Evolutionary conservation across 768 basidiomycete genomes (phyloP), one percentile per base, ranked within the genome.

Genomic region (Guyanaporus albipodus): DNA sequence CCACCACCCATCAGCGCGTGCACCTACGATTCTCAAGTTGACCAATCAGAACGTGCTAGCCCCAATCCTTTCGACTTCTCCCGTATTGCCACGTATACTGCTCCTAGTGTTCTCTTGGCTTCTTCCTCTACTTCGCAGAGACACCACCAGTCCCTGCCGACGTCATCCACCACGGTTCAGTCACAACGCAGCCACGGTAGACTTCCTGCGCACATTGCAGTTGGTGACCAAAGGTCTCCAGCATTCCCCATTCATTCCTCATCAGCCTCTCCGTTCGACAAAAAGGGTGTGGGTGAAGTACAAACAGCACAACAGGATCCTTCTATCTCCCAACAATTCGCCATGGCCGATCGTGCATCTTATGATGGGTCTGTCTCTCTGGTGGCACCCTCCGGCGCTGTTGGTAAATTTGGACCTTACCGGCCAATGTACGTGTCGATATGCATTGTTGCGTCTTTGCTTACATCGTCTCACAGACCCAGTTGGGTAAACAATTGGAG

Each of bases 21-120:
- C 39, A 21, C 33, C 26, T 52, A 50, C 27, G 39, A 47, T 14
- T 7, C 57, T 38, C 54, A 40, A 14, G n/a, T 42, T 7, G 52
- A 55, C 19, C 46, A 54, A 7, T 41, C 53, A 12, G 47, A 47
- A 8, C 26, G 22, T n/a, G n/a, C n/a, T 15, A 49, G 46, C 27
- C 52, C 56, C 35, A 55, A 62, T 29, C 67, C 59, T 12, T 64
- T 58, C 15, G 64, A 66, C 23, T 44, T 57, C 29, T 31, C 64
- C 23, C 63, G 66, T 26, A 43, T 45, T 18, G 66, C 66, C 4
- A 60, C 49, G 46, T 59, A 51, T 38, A 57, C 66, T 27, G 54
- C 60, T 27, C 61, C 66, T 7, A 50, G 50, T 15, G 51, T 49
- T 29, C 55, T 59, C 31, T 52, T 60, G 3, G 17, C 53, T 19